These are phyloP conservation scores for Colletotrichum tabaci DNA, from an alignment of 2,329 filamentous ascomycete species.

Conservation along the genomic window DNA sequence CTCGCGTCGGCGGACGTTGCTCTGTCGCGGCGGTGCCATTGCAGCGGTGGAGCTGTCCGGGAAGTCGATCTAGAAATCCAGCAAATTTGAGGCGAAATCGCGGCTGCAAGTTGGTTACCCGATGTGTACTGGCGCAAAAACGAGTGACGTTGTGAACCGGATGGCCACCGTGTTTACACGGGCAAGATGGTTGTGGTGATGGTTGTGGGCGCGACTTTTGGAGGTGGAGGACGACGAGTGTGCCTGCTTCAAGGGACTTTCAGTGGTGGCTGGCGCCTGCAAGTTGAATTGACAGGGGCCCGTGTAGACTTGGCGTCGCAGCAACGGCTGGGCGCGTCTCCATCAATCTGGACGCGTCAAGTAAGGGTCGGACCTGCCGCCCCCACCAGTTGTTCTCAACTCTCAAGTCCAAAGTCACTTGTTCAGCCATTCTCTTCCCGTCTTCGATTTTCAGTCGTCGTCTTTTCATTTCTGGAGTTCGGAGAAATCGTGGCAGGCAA, in stretches of 20 bases:
- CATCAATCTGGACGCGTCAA: conserved; percentile 44
- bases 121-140: not conserved
- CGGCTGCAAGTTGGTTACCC: not conserved
- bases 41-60: conserved; percentile 14
- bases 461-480: not conserved
- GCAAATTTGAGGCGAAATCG: not conserved
- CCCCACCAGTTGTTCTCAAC: not conserved
- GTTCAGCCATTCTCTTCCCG: not conserved
- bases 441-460: not conserved
- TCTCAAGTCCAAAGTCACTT: not conserved
- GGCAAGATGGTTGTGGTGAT: conserved; percentile 12
- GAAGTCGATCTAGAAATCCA: not conserved
- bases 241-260: conserved; percentile 16
- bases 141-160: conserved; percentile 1
- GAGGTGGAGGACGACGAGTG: conserved; percentile 21
- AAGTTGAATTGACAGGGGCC: conserved; percentile 4
- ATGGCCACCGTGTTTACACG: conserved; percentile 25
- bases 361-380: conserved; percentile 30
- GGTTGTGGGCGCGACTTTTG: conserved; percentile 30
- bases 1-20: conserved; percentile 43
- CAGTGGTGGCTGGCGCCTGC: conserved; percentile 33
- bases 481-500: too few species aligned
- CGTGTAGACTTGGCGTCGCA: conserved; percentile 17
- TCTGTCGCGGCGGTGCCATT: conserved; percentile 39
- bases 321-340: conserved; percentile 42